A percentile compares a stretch with the other conserved stretches of the same genome.
phyloP scores from a whole-genome alignment of 257 asterid species.

The Oldenlandia corymbosa region DNA sequence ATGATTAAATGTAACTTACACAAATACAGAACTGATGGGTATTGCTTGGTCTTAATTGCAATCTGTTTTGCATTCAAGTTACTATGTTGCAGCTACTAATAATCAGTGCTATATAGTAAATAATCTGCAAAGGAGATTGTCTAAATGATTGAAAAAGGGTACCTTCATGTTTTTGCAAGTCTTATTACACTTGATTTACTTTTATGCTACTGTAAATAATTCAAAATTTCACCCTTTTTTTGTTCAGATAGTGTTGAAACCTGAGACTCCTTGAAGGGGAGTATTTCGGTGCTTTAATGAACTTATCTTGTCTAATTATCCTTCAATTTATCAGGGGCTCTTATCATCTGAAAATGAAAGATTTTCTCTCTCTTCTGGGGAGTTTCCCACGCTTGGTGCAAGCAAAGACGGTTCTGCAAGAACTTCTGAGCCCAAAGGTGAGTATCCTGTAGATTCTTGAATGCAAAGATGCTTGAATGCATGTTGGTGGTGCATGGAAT shows the following conservation, averaged over 20 bases:
- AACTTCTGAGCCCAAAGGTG: slow-evolving; percentile 60
- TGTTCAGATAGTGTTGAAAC: background rate
- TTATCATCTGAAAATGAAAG: slow-evolving; percentile 61
- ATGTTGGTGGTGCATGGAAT: too few relatives aligned
- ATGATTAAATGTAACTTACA: background rate
- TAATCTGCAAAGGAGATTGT: background rate
- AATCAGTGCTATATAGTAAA: too few relatives aligned
- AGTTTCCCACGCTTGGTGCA: slow-evolving; percentile 87
- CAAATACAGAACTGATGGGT: background rate
- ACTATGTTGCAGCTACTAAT: background rate
- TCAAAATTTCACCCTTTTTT: background rate
- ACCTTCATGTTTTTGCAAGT: background rate
- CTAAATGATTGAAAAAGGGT: background rate
- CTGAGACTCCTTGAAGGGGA: background rate
- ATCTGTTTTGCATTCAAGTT: background rate
- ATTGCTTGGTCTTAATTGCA: background rate
- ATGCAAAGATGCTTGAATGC: background rate
- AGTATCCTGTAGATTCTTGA: slow-evolving; percentile 6
- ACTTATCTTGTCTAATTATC: background rate
- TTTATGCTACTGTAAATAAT: background rate
- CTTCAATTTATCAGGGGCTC: slow-evolving; percentile 54
- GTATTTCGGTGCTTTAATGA: background rate
- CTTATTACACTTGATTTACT: background rate
- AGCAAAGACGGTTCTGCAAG: slow-evolving; percentile 55
- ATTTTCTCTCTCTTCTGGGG: slow-evolving; percentile 80